A percentile compares a stretch with the other conserved stretches of the same genome.
These are phyloP conservation scores for Ceriops decandra DNA, from an alignment of 345 rosid species.

Conservation along the genomic window DNA sequence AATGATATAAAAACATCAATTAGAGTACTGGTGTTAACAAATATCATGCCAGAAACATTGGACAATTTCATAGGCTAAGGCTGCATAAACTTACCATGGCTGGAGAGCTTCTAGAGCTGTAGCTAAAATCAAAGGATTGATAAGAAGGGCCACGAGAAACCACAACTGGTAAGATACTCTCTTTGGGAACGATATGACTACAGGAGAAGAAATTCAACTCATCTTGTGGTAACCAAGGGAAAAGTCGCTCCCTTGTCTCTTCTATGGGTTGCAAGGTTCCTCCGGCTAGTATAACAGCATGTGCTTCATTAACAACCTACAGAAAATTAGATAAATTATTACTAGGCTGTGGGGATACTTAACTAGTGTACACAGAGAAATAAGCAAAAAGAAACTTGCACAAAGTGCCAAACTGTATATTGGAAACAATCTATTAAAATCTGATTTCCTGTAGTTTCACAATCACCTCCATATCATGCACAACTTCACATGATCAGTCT, in stretches of 20 bases:
- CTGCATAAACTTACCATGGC: slow-evolving; percentile 45
- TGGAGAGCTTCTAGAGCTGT: slow-evolving; percentile 62
- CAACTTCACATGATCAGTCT: neutral
- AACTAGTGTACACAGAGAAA: neutral
- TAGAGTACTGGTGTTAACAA: neutral
- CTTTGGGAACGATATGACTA: slow-evolving; percentile 77
- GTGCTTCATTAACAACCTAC: slow-evolving; percentile 81
- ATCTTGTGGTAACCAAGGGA: slow-evolving; percentile 69
- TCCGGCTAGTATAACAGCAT: slow-evolving; percentile 79
- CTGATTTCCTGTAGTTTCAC: neutral
- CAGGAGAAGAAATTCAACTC: slow-evolving; percentile 81
- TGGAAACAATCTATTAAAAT: neutral
- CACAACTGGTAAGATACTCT: slow-evolving; percentile 75
- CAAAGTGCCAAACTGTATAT: neutral
- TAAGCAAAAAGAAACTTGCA: neutral
- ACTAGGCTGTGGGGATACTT: neutral
- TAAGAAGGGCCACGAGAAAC: slow-evolving; percentile 86
- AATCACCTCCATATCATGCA: too few species aligned
- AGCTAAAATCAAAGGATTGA: slow-evolving; percentile 79
- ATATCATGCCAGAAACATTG: neutral
- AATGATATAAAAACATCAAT: neutral
- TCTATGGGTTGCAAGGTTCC: slow-evolving; percentile 96
- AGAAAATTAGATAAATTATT: slow-evolving; percentile 14
- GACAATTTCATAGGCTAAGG: slow-evolving; percentile 4
- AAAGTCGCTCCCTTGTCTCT: slow-evolving; percentile 88